Conservation (phyloP, 2,329 filamentous ascomycete species). For the Phoma herbarum region DNA sequence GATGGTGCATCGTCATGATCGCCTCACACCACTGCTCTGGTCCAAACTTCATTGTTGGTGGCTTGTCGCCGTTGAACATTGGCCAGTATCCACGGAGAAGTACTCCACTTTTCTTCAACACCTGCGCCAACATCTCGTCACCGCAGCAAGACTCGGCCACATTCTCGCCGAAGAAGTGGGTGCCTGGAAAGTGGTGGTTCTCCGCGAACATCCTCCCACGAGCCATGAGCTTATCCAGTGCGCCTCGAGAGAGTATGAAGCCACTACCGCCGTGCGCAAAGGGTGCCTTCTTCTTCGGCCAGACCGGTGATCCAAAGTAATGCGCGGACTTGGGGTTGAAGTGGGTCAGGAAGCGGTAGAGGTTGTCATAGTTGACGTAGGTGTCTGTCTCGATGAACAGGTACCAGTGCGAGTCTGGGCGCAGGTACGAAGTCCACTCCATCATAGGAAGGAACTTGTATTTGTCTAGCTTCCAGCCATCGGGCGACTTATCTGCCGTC, state of each 20-base stretch:
- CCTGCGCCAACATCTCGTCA: conserved; percentile 50
- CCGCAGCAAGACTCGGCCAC: conserved; percentile 50
- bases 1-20: conserved; percentile 52
- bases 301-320: conserved; percentile 54
- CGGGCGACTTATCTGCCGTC: conserved; percentile 55
- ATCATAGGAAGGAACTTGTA: conserved; percentile 68
- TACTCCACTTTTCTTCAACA: conserved; percentile 49
- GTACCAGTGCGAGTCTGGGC: conserved; percentile 47
- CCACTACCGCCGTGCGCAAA: conserved; percentile 57
- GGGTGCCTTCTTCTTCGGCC: conserved; percentile 43
- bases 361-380: conserved; percentile 51
- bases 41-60: conserved; percentile 50
- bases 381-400: conserved; percentile 52
- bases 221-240: conserved; percentile 57
- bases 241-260: conserved; percentile 56
- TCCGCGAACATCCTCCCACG: conserved; percentile 50
- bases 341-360: conserved; percentile 51
- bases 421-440: conserved; percentile 56
- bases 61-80: conserved; percentile 57
- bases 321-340: conserved; percentile 49
- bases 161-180: conserved; percentile 49
- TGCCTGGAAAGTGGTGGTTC: conserved; percentile 44
- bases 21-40: conserved; percentile 56
- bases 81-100: conserved; percentile 53
- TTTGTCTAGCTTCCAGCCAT: conserved; percentile 65